Percentiles rank a stretch among this genome's conserved stretches.
Evolutionary conservation across 305 asterid genomes (phyloP).

Genomic region (Solanum hybrid): DNA sequence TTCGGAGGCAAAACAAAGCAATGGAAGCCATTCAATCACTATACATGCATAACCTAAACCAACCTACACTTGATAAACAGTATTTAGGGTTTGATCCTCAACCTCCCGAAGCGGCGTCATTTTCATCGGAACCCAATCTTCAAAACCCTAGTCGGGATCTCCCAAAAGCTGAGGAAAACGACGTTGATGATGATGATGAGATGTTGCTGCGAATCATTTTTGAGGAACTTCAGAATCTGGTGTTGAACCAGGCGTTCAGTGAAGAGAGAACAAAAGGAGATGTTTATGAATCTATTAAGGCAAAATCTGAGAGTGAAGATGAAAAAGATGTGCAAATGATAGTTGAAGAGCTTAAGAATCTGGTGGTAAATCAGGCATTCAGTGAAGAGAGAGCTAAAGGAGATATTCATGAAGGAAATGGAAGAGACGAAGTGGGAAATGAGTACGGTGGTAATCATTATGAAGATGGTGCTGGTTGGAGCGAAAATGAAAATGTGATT

Average conservation of each 20-base stretch:
- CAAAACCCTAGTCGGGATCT: conserved; percentile 2
- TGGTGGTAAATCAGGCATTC: conserved; percentile 1
- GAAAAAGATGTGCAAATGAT: not conserved
- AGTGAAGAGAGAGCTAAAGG: not conserved
- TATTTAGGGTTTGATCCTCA: conserved; percentile 8
- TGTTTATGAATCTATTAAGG: not conserved
- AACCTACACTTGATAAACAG: not conserved
- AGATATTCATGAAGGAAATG: not conserved
- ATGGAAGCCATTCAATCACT: not conserved
- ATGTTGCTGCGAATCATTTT: not conserved
- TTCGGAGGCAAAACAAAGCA: not conserved
- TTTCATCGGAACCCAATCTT: not conserved
- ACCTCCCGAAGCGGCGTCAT: not conserved
- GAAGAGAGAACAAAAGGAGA: not conserved
- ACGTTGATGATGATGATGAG: not conserved
- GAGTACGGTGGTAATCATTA: not conserved
- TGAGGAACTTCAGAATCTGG: conserved; percentile 1
- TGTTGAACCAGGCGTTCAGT: not conserved
- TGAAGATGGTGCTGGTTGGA: not conserved
- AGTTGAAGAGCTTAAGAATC: not conserved
- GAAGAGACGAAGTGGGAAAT: not conserved
- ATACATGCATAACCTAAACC: not conserved
- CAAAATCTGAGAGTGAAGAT: not conserved
- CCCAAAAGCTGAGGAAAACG: not conserved
- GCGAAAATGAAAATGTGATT: conserved; percentile 10